Conservation (phyloP, 108 stramenopile species). For the Skeletonema grethae region DNA sequence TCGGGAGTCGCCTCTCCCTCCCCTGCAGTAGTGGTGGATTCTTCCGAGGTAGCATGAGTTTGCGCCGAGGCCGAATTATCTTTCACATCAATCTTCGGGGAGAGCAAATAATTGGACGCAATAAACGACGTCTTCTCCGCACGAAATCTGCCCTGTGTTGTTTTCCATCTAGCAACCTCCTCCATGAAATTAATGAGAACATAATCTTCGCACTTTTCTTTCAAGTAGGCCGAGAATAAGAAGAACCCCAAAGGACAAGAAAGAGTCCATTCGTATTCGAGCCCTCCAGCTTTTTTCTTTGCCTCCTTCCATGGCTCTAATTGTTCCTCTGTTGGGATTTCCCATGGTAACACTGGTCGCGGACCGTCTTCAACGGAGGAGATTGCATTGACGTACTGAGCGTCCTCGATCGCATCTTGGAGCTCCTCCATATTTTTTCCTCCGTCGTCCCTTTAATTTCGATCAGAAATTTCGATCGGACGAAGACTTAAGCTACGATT, state of each 20-base stretch:
- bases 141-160: constrained; percentile 47
- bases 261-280: constrained; percentile 65
- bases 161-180: constrained; percentile 65
- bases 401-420: constrained; percentile 90
- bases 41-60: constrained; percentile 4
- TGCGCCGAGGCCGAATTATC: not conserved
- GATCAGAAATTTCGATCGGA: too few relatives aligned
- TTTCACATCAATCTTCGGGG: not conserved
- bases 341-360: constrained; percentile 75
- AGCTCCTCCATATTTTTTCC: constrained; percentile 82
- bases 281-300: constrained; percentile 21
- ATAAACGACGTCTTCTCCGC: constrained; percentile 51
- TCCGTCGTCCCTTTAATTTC: not conserved
- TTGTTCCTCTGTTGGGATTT: constrained; percentile 70
- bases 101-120: constrained; percentile 27
- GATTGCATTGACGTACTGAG: constrained; percentile 89
- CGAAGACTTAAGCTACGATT: not conserved
- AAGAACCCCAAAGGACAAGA: constrained; percentile 64
- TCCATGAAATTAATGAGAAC: constrained; percentile 78
- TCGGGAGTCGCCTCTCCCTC: constrained; percentile 9
- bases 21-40: not conserved
- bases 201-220: constrained; percentile 65
- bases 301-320: constrained; percentile 54
- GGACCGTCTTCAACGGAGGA: constrained; percentile 78
- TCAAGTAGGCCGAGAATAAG: constrained; percentile 72